These are phyloP conservation scores for Apiospora arundinis DNA, from an alignment of 2,329 filamentous ascomycete species.

Conservation along the genomic window DNA sequence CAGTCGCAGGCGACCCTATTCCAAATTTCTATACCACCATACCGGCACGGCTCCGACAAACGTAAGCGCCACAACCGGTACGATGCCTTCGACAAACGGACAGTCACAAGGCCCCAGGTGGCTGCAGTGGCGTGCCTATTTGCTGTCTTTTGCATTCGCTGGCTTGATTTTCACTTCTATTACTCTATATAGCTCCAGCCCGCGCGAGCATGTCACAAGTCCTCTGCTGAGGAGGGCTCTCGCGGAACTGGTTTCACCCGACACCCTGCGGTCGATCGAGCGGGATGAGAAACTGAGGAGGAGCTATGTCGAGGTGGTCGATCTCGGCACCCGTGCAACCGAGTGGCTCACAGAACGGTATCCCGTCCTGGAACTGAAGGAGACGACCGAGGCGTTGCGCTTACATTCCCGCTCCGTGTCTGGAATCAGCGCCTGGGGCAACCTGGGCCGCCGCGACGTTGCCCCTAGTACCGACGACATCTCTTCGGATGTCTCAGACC, in stretches of 20 bases:
- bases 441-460: not conserved
- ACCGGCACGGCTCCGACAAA: conserved; percentile 3
- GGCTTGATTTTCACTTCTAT: not conserved
- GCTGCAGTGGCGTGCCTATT: not conserved
- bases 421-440: not conserved
- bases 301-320: conserved; percentile 22
- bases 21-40: not conserved
- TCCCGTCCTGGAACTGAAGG: not conserved
- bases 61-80: not conserved
- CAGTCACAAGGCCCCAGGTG: not conserved
- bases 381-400: not conserved
- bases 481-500: not conserved
- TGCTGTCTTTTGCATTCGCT: not conserved
- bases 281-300: conserved; percentile 17
- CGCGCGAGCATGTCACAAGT: not conserved
- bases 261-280: conserved; percentile 20
- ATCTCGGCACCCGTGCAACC: conserved; percentile 15
- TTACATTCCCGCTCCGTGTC: not conserved
- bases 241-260: conserved; percentile 14
- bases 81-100: not conserved
- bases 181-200: not conserved
- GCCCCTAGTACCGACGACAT: not conserved
- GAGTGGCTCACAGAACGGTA: conserved; percentile 23
- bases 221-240: conserved; percentile 5
- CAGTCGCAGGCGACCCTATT: conserved; percentile 20